Base-by-base conservation (phyloP, 2,329 filamentous ascomycete genomes). In the Fusarium poae region DNA sequence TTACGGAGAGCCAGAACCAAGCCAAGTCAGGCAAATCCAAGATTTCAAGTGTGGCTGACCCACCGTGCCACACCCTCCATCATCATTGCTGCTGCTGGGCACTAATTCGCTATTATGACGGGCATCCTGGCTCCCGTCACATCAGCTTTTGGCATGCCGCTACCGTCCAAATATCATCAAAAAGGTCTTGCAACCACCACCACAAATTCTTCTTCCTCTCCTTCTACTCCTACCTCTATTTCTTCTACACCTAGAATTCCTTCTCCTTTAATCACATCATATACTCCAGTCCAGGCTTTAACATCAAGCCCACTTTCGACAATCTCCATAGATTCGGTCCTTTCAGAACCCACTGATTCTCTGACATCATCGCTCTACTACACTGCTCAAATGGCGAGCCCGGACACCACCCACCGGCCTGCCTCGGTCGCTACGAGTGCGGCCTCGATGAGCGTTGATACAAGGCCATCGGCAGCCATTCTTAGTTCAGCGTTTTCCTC, bases 91-190 rank as follows among this genome's bases (percentile, higher is more conserved):
- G 15, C 37, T 39, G 44, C 56, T 49, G 32, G 45, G 13, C 45
- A 50, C 56, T 59, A 61, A 60, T 12, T 21, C 12, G 35, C n/a
- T 52, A 79, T 78, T 52, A 79, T 78, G 77, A 76, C 77, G 65
- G 75, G 71, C 39, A 74, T 77, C 53, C 54, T 77, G 25, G 75
- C 71, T 64, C 77, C 77, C 43, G 68, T 78, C 39, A 70, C 74
- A 51, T 79, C 77, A 30, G 78, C 78, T 48, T 79, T 80, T 69
- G 77, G 78, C 57, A 60, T 79, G 30, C 70, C 76, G 21, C 59
- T 75, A 32, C 61, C 70, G n/a, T 72, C 74, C 9, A 73, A 71
- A 63, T 73, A 72, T 68, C 71, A 61, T 65, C 48, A 55, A 65
- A 74, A 73, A 66, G 58, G 68, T 67, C 62, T 62, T 30, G 44